A percentile compares a stretch with the other conserved stretches of the same genome.
These are phyloP conservation scores for Pseudogymnoascus sp. DNA, from an alignment of 2,329 filamentous ascomycete species.

Conservation along the genomic window DNA sequence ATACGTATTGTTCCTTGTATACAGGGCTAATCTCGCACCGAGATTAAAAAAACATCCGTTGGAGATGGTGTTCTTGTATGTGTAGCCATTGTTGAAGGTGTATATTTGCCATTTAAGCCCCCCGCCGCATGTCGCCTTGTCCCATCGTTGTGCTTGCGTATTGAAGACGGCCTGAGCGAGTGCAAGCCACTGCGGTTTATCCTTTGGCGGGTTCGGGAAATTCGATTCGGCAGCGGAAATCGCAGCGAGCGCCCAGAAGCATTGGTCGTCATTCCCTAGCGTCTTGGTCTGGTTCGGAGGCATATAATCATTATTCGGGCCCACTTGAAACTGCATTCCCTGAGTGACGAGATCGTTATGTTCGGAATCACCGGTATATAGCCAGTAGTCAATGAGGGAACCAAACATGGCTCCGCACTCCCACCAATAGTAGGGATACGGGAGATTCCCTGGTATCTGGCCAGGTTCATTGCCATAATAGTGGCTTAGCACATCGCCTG, in stretches of 20 bases:
- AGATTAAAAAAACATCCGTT: constrained; percentile 57
- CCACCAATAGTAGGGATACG: constrained; percentile 49
- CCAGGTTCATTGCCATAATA: constrained; percentile 46
- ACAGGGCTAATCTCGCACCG: constrained; percentile 61
- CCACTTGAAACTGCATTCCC: constrained; percentile 67
- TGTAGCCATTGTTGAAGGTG: constrained; percentile 70
- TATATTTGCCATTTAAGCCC: constrained; percentile 83
- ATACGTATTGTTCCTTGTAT: constrained; percentile 72
- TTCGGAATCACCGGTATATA: constrained; percentile 64
- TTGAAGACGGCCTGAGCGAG: constrained; percentile 78
- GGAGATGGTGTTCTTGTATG: constrained; percentile 65
- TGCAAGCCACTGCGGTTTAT: constrained; percentile 59
- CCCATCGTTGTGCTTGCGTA: constrained; percentile 67
- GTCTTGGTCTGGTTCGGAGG: constrained; percentile 62
- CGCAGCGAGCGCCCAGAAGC: constrained; percentile 64
- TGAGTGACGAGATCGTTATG: constrained; percentile 63
- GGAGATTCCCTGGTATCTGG: constrained; percentile 44
- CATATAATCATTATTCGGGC: constrained; percentile 68
- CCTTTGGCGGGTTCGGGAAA: constrained; percentile 47
- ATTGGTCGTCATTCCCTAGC: constrained; percentile 68
- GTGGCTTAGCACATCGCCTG: constrained; percentile 42
- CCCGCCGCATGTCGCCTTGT: constrained; percentile 58
- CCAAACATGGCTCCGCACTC: constrained; percentile 68
- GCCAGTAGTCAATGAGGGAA: constrained; percentile 75
- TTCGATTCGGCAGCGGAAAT: constrained; percentile 65